These are phyloP conservation scores for Sesbania bispinosa DNA, from an alignment of 306 rosid species.

Conservation along the genomic window DNA sequence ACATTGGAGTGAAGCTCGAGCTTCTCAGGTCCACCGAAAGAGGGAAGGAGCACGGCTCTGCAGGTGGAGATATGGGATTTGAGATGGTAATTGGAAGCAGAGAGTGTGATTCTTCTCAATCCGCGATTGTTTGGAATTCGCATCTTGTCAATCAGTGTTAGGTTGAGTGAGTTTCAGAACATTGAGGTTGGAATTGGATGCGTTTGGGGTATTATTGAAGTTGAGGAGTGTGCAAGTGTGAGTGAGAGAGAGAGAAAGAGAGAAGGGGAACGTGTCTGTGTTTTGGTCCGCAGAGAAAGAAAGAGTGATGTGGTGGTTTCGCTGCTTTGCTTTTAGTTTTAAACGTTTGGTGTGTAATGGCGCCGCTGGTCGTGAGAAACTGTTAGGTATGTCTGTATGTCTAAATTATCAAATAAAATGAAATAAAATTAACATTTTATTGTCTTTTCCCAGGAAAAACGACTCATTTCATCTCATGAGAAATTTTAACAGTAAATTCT, in stretches of 20 bases:
- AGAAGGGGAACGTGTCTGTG: conserved; percentile 58
- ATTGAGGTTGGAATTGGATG: background rate
- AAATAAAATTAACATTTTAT: too few species aligned
- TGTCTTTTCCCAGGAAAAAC: too few species aligned
- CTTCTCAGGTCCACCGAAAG: conserved; percentile 76
- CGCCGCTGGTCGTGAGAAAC: conserved; percentile 22
- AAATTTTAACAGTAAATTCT: too few species aligned
- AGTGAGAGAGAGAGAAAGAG: too few species aligned
- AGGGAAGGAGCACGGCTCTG: conserved; percentile 69
- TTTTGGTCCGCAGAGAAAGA: conserved; percentile 39
- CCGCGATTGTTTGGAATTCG: conserved; percentile 17
- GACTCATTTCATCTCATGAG: too few species aligned
- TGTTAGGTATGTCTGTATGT: too few species aligned
- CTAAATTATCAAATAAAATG: too few species aligned
- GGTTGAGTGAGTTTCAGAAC: background rate
- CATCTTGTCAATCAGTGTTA: conserved; percentile 2
- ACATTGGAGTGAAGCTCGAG: conserved; percentile 53
- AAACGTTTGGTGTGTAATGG: conserved; percentile 13
- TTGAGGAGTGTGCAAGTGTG: conserved; percentile 20
- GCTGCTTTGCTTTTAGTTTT: too few species aligned
- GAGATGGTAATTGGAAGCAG: conserved; percentile 37
- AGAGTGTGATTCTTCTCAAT: background rate
- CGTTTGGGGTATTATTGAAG: too few species aligned
- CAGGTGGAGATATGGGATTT: conserved; percentile 42
- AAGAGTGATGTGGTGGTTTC: background rate